phyloP scores from a whole-genome alignment of 228 moss, liverwort and hornwort species.

The Sphagnum magellanicum region DNA sequence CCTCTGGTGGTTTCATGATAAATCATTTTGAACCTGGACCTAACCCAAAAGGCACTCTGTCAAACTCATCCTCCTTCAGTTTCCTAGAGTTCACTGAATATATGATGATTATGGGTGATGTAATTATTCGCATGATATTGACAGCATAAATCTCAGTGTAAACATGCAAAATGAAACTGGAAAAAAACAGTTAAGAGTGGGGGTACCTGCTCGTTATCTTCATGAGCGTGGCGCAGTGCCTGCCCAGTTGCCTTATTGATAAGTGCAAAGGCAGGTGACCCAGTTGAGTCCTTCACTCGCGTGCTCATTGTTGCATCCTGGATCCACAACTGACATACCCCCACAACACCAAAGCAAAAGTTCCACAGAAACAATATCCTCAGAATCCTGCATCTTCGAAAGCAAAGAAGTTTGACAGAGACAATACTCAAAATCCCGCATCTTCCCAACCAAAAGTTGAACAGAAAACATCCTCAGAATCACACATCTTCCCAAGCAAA shows the following conservation, averaged over 20 bases:
- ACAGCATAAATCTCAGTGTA: too few species aligned
- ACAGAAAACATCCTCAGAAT: background rate
- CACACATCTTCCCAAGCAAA: background rate
- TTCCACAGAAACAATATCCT: too few species aligned
- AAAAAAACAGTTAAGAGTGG: slow-evolving; percentile 1
- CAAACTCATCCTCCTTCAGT: background rate
- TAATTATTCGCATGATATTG: too few species aligned
- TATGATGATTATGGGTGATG: background rate
- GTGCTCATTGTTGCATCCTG: slow-evolving; percentile 40
- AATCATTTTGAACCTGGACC: background rate
- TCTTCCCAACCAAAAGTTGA: background rate
- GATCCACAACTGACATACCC: slow-evolving; percentile 33
- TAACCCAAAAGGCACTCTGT: background rate
- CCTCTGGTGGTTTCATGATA: too few species aligned
- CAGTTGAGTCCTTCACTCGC: slow-evolving; percentile 32
- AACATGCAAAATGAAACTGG: background rate
- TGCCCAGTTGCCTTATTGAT: slow-evolving; percentile 24
- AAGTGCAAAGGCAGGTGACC: slow-evolving; percentile 32
- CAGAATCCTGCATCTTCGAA: too few species aligned
- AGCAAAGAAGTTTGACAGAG: background rate
- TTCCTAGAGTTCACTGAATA: too few species aligned
- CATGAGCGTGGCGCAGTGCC: slow-evolving; percentile 16
- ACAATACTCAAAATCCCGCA: too few species aligned
- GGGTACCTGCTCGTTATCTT: slow-evolving; percentile 12
- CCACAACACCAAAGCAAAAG: background rate